phyloP scores from a whole-genome alignment of 2,329 filamentous ascomycete species.

The Pseudopithomyces chartarum region DNA sequence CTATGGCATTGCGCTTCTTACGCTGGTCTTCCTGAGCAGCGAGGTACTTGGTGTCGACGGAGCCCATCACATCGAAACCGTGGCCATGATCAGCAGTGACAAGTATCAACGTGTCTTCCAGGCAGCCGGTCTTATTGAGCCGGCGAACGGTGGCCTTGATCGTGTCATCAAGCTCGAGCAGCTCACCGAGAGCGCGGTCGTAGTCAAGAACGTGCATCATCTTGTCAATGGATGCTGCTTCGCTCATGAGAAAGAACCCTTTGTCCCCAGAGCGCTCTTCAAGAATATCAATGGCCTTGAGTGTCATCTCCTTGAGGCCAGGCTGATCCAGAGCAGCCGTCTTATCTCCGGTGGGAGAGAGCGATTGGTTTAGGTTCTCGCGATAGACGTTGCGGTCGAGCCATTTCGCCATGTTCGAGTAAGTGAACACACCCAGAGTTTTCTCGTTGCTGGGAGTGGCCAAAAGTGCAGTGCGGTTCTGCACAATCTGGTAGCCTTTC shows the following conservation, averaged over 20 bases:
- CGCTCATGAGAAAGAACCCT: conserved; percentile 87
- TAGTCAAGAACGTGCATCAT: conserved; percentile 87
- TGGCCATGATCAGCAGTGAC: conserved; percentile 90
- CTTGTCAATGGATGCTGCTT: conserved; percentile 86
- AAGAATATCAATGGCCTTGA: conserved; percentile 85
- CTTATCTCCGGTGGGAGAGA: conserved; percentile 70
- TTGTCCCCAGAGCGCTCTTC: conserved; percentile 66
- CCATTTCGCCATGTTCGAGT: conserved; percentile 79
- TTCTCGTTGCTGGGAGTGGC: conserved; percentile 62
- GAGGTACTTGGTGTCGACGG: conserved; percentile 79
- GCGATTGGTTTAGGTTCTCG: conserved; percentile 70
- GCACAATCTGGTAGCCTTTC: conserved; percentile 71
- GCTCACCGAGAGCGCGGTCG: conserved; percentile 81
- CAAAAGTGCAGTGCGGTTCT: conserved; percentile 74
- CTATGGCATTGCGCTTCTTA: conserved; percentile 75
- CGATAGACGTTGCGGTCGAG: conserved; percentile 82
- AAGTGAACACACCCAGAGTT: conserved; percentile 78
- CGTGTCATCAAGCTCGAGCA: conserved; percentile 85
- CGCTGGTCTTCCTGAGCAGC: conserved; percentile 68
- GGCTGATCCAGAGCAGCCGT: conserved; percentile 74
- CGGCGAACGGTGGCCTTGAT: conserved; percentile 74
- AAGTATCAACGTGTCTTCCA: conserved; percentile 77
- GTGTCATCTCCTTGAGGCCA: conserved; percentile 85
- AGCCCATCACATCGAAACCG: conserved; percentile 85
- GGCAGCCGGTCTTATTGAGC: conserved; percentile 66